Percentiles rank a stretch among this genome's conserved stretches.
Evolutionary conservation across 345 rosid genomes (phyloP).

Genomic region (Anacardium occidentale): DNA sequence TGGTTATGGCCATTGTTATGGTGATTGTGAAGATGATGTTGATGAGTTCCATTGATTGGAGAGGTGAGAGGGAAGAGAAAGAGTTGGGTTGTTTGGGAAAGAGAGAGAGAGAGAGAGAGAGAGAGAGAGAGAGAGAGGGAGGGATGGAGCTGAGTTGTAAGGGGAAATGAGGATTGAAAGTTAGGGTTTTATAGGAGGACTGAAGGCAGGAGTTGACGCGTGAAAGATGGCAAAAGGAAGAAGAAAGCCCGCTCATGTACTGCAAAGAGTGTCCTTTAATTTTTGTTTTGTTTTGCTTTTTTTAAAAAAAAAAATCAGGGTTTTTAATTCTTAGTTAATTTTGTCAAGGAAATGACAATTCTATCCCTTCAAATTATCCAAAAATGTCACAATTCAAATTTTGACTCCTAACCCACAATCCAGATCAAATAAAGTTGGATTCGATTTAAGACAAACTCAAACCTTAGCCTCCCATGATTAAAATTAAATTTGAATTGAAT

Average conservation of each 20-base stretch:
- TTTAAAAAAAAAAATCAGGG: no score
- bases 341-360: no score
- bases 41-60: slow-evolving; percentile 35
- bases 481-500: no score
- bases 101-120: neutral
- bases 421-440: no score
- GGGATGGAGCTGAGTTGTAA: slow-evolving; percentile 17
- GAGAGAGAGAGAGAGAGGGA: no score
- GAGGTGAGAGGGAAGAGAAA: slow-evolving; percentile 6
- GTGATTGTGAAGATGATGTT: slow-evolving; percentile 46
- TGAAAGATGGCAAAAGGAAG: slow-evolving; percentile 40
- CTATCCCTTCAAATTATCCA: no score
- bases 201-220: slow-evolving; percentile 53
- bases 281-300: slow-evolving; percentile 15
- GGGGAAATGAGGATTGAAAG: slow-evolving; percentile 23
- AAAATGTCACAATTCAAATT: no score
- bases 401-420: no score
- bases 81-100: no score
- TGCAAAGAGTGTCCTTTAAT: slow-evolving; percentile 38
- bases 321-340: slow-evolving; percentile 13
- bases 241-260: slow-evolving; percentile 26
- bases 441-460: no score
- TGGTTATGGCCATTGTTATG: slow-evolving; percentile 42
- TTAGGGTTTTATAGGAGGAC: slow-evolving; percentile 44
- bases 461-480: no score